Base-by-base conservation (phyloP, 768 basidiomycete genomes). In the Butyriboletus loyo region DNA sequence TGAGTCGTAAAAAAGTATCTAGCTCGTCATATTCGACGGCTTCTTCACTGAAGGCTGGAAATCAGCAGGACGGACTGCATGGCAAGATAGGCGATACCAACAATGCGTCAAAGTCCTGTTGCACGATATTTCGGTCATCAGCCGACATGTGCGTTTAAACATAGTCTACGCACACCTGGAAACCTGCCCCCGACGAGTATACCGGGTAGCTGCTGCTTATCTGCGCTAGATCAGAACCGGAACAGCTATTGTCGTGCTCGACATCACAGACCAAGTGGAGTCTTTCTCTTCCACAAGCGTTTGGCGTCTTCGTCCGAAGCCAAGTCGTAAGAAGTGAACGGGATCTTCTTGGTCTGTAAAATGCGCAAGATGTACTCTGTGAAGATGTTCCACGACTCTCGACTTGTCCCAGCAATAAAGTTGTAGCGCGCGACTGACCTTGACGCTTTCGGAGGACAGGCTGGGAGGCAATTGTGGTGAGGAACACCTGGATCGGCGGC, bases 391-490 rank as follows among this genome's bases (percentile, higher is more conserved):
- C 21, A 32, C 43, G 40, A 44, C 32, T 21, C 19, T 51, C 19
- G 19, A 45, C 13, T n/a, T n/a, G n/a, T n/a, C 17, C 5, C 37
- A 2, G 31, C 15, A 7, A 50, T 49, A 36, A 14, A 21, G n/a
- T 14, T 24, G 35, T 14, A 10, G 36, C 30, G 19, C 8, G 19
- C 28, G 8, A 56, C 68, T 30, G 40, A 85, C 90, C 89, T 81
- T 93, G 91, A 24, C 88, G 83, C 60, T 87, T 83, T 58, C 91
- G 76, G 54, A 93, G 76, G 46, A 80, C 79, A 1, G 87, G 83
- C 64, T 91, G 86, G 43, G 88, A 89, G 3, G 86, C 87, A 57
- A 93, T 92, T 15, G 92, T 93, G n/a, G 92, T 93, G 49, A 92
- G 78, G 67, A 90, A 92, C 36, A 72, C 66, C 61, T 87, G 82